Evolutionary conservation across 2,329 filamentous ascomycete species (phyloP), one percentile per base, ranked within the genome.

Genomic region (Talaromyces verruculosus): DNA sequence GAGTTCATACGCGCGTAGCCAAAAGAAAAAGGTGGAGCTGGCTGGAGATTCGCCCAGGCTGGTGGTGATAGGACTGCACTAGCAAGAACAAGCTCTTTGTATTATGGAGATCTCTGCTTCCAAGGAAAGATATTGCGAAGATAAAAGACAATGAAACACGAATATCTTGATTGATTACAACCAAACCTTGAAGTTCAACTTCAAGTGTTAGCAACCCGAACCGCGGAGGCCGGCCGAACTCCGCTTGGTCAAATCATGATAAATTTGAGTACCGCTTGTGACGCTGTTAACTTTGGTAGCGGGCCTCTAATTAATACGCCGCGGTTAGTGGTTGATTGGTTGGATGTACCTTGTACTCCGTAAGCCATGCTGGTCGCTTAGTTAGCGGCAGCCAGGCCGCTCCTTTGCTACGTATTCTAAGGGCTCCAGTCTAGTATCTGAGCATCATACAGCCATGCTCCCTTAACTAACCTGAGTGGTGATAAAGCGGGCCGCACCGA

Each of bases 361-460:
- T 49, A 49, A 13, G 22, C 25, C 33, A 33, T 1, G 49, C 25
- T 35, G 30, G 51, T 19, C 51, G 25, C 51, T 33, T 45, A 43
- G 8, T 11, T 35, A 37, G 58, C 58, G 58, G 58, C 58, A 45
- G 58, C 45, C 28, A 17, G 58, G 58, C 58, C 39, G 58, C 58
- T 11, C 30, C n/a, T 28, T 39, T 47, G 5, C 37, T 30, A 10
- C 25, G 3, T 25, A 25, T 60, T 13, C 30, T 22, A 35, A 2
- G 51, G 30, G 30, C 28, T 51, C 22, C 47, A 17, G 22, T 51
- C 47, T 28, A 6, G 28, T 30, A 33, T 53, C 28, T 33, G 15
- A 43, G n/a, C 57, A 43, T 60, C 49, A 13, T 28, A 8, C 47
- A 51, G 22, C 47, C 47, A 51, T 28, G 47, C 47, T 51, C 47